phyloP scores from a whole-genome alignment of 805 yeast genomes.

The Zygoascus bituminiphila region DNA sequence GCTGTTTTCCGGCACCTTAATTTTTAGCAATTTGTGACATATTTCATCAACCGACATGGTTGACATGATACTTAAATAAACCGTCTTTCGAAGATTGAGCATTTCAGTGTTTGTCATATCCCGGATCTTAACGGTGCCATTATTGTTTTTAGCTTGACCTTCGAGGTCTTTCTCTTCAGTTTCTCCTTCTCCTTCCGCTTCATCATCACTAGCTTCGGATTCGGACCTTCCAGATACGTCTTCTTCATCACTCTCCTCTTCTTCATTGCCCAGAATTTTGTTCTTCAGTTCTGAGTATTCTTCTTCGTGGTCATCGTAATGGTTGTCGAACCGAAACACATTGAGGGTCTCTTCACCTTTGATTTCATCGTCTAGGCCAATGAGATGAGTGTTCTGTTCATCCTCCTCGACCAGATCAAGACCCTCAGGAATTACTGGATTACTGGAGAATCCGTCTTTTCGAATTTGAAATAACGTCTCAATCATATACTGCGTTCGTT shows the following conservation, averaged over 20 bases:
- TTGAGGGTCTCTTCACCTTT: constrained; percentile 41
- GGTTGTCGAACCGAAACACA: constrained; percentile 42
- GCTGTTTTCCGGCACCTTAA: constrained; percentile 32
- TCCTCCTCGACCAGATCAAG: constrained; percentile 58
- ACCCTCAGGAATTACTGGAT: constrained; percentile 35
- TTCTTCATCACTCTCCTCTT: constrained; percentile 16
- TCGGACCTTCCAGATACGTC: constrained; percentile 10
- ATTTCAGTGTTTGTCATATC: constrained; percentile 66
- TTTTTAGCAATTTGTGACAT: constrained; percentile 67
- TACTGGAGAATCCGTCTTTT: constrained; percentile 35
- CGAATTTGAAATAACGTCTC: constrained; percentile 47
- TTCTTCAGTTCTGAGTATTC: constrained; percentile 36
- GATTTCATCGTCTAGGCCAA: constrained; percentile 46
- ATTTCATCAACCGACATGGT: constrained; percentile 90
- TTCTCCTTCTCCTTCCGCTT: constrained; percentile 4
- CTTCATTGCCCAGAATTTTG: constrained; percentile 39
- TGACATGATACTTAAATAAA: constrained; percentile 79
- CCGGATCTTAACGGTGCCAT: constrained; percentile 30
- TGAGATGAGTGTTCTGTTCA: constrained; percentile 48
- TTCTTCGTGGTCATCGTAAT: constrained; percentile 43
- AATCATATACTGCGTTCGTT: constrained; percentile 38
- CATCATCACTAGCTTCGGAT: constrained; percentile 12
- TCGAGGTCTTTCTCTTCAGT: constrained; percentile 11
- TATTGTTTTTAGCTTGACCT: background rate
- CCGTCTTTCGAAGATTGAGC: constrained; percentile 59